Evolutionary conservation across 345 rosid species (phyloP).

Genomic region (sweet orange (Citrus sinensis)): DNA sequence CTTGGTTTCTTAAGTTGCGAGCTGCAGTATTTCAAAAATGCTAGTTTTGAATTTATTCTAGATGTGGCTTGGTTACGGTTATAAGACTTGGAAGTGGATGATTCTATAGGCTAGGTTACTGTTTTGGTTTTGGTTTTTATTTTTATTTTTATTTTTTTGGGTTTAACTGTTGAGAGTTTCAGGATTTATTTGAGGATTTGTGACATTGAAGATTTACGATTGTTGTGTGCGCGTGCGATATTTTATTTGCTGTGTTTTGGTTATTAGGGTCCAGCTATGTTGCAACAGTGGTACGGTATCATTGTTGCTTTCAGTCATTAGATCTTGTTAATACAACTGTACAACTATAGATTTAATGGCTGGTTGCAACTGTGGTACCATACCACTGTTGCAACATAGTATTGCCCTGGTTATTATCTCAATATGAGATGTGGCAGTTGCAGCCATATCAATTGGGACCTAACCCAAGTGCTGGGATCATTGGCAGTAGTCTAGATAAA

Average conservation of each 20-base stretch:
- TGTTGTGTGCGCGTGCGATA: background rate
- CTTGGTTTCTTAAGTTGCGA: constrained; percentile 45
- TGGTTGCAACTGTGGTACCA: too few relatives aligned
- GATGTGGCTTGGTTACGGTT: constrained; percentile 11
- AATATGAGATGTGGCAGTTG: too few relatives aligned
- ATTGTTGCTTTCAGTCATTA: too few relatives aligned
- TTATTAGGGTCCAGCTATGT: too few relatives aligned
- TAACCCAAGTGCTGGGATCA: too few relatives aligned
- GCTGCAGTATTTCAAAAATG: background rate
- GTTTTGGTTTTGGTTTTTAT: background rate
- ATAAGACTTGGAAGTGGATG: background rate
- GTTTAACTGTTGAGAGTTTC: constrained; percentile 2
- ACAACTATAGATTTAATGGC: too few relatives aligned
- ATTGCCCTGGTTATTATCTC: too few relatives aligned
- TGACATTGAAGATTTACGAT: background rate
- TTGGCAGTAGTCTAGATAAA: background rate
- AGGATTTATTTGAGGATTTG: background rate
- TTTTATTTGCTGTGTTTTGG: background rate
- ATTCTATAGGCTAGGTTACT: background rate
- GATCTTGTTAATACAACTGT: too few relatives aligned
- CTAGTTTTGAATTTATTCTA: background rate
- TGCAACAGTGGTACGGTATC: rapidly evolving
- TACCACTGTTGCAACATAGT: too few relatives aligned
- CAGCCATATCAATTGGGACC: too few relatives aligned
- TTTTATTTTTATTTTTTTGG: background rate